Base-by-base conservation (phyloP, 139 green algal species). In the Chlorella sp. region DNA sequence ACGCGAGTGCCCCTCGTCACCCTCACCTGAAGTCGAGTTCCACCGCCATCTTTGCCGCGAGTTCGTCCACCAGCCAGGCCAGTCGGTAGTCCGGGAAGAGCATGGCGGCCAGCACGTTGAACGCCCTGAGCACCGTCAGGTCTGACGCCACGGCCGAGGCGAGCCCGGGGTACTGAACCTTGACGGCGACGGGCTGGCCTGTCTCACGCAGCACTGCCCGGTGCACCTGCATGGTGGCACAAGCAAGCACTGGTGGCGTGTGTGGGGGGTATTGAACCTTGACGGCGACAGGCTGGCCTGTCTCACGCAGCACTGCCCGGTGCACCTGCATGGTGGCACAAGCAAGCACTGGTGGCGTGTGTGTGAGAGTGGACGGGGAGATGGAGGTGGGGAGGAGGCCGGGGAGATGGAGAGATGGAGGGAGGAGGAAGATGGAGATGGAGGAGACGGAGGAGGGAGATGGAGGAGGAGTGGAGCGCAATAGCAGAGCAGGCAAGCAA, bases 1-100 rank as follows among this genome's bases (percentile, higher is more conserved):
- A n/a, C n/a, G n/a, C n/a, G n/a, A n/a, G n/a, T n/a, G n/a, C n/a
- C n/a, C n/a, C n/a, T n/a, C n/a, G n/a, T n/a, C n/a, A n/a, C n/a
- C n/a, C n/a, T 35, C 29, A 55, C 59, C 76, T 66, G 73, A 95
- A 96, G 74, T 96, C 91, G 36, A 97, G 81, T 86, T 97, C 92
- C 49, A 83, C 63, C 14, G n/a, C 62, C 31, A 97, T 83, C 68
- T 91, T 91, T 1, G 61, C n/a, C 35, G 70, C 75, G 64, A 96
- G 73, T 70, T 96, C 88, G 20, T 49, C 24, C 20, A 36, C 64
- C 64, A 70, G 33, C 2, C 76, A 82, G 31, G 35, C 59, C 69
- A 90, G 78, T 33, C 66, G 29, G 60, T 80, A 86, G 49, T 85
- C 67, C 0, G 84, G 84, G 78, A 96, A 93, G 23, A 90, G 74